Base-by-base conservation (phyloP, 805 yeast species). In the Nadsonia fulvescens region DNA sequence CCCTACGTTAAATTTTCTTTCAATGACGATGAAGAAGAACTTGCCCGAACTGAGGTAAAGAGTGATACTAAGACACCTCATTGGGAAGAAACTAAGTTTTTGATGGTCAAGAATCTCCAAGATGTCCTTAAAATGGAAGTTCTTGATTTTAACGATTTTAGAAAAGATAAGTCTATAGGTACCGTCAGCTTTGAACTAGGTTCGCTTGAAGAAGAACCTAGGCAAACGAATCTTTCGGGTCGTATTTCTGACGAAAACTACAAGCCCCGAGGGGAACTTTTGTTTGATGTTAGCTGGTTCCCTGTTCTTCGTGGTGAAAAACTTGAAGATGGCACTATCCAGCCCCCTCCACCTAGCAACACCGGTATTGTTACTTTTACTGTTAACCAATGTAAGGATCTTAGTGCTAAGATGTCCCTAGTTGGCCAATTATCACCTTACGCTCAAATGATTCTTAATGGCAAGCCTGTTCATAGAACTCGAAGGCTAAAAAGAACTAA, bases 261-360 rank as follows among this genome's bases (percentile, higher is more conserved):
- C 38, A 79, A 73, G 47, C 72, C 73, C 5, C 74, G 79, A 16
- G 99, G 96, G 36, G 60, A 62, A 24, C 53, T 89, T 22, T 50
- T 49, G 5, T 78, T 70, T 46, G 82, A 77, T 35, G 58, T 77
- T 38, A 67, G 68, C 35, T 77, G 64, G 55, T 70, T 70, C 61
- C 89, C 92, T 20, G 72, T 89, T 8, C 53, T 81, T 33, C 47
- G 47, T 38, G 56, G 57, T 12, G 37, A 36, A 29, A 40, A 42
- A 9, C 60, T 64, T 31, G 72, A 78, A 3, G 93, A 81, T 49
- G 94, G 94, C 27, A 72, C 83, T 3, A 59, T 64, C 29, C 72
- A 70, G 37, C 81, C 91, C 24, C 77, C 91, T 23, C 93, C 93
- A 23, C 94, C 81, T 37, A 66, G 79, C 46, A 86, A 86, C 53